Percentiles rank a stretch among this genome's conserved stretches.
phyloP scores from a whole-genome alignment of 2,329 filamentous ascomycete species.

The Sarocladium oryzae region DNA sequence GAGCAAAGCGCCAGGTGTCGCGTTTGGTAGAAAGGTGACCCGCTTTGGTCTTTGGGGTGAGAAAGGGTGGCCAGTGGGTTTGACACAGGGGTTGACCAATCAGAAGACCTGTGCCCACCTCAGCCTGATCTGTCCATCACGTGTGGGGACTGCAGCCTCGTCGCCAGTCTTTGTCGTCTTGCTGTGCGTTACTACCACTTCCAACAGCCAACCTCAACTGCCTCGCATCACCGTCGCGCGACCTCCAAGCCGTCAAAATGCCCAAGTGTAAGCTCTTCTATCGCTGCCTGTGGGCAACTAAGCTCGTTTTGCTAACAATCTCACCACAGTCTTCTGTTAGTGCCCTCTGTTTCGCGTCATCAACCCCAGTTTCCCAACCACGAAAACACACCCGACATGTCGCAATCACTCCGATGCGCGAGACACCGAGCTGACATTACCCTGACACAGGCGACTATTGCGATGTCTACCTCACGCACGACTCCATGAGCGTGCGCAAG shows the following conservation, averaged over 20 bases:
- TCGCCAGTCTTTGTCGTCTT: neutral
- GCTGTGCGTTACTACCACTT: too few species aligned
- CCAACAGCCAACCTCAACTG: too few species aligned
- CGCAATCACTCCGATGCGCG: too few species aligned
- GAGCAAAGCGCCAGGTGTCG: slow-evolving; percentile 7
- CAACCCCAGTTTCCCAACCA: too few species aligned
- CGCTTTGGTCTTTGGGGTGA: neutral
- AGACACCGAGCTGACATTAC: too few species aligned
- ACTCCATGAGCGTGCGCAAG: slow-evolving; percentile 99
- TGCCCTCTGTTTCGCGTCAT: too few species aligned
- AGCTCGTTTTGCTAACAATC: slow-evolving; percentile 1
- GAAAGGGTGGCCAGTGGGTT: neutral
- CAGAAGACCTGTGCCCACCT: neutral
- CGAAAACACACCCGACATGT: too few species aligned
- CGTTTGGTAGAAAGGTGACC: neutral
- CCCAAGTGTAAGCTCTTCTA: slow-evolving; percentile 75
- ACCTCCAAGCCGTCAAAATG: slow-evolving; percentile 51
- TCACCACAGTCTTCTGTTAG: neutral
- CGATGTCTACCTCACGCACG: slow-evolving; percentile 99
- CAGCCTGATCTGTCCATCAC: slow-evolving; percentile 1
- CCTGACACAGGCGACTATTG: slow-evolving; percentile 82
- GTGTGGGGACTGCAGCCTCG: slow-evolving; percentile 6
- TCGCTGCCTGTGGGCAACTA: too few species aligned
- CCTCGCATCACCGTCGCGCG: neutral
- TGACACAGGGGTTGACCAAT: neutral